phyloP scores from a whole-genome alignment of 192 early-diverging fungal species.

The Backusella parvicylindrica region DNA sequence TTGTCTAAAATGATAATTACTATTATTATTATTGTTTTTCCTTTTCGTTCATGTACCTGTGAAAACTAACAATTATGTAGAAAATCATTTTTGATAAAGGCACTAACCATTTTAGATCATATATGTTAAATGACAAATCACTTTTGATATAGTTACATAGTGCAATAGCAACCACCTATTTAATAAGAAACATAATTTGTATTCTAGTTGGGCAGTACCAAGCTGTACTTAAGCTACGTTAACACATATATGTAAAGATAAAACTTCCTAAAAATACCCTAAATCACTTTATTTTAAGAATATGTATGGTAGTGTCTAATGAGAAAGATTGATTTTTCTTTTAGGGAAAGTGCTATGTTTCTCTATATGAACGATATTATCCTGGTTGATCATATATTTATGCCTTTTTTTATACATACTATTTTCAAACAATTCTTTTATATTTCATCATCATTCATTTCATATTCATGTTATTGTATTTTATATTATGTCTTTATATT shows the following conservation, averaged over 20 bases:
- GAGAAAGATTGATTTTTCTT: neutral
- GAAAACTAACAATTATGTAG: neutral
- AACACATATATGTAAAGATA: neutral
- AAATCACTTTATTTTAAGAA: neutral
- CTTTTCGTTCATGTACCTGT: neutral
- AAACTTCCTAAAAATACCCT: neutral
- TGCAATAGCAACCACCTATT: neutral
- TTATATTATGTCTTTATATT: neutral
- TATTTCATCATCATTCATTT: neutral
- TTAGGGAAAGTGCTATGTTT: neutral
- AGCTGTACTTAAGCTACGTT: neutral
- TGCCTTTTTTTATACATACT: neutral
- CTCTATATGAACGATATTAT: neutral
- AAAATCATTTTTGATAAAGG: neutral
- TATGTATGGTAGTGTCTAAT: neutral
- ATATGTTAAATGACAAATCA: neutral
- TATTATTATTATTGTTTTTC: no score
- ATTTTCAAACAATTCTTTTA: neutral
- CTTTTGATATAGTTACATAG: neutral
- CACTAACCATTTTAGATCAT: neutral
- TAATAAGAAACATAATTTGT: neutral
- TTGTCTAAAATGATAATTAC: neutral
- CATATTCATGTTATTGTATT: neutral
- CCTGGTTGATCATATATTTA: neutral
- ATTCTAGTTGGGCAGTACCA: neutral